Base-by-base conservation (phyloP, 768 basidiomycete genomes). In the Suillus ampliporus region DNA sequence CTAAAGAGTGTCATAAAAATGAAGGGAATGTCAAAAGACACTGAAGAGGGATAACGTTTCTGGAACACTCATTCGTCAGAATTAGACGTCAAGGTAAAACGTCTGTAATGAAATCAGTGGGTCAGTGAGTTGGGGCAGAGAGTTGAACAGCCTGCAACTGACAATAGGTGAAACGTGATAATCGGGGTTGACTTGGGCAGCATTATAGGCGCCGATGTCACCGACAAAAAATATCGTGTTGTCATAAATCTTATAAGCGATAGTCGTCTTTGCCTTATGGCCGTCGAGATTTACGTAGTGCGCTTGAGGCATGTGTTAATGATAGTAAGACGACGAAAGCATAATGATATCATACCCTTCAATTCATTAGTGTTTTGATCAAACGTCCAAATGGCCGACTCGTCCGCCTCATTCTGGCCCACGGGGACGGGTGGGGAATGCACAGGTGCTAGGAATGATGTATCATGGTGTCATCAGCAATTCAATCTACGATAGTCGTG, bases 351-450 rank as follows among this genome's bases (percentile, higher is more conserved):
- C 72, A 60, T 61, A 84, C 84, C 77, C 59, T 71, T 76, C 34
- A 85, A 67, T 66, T 83, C 72, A 38, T 76, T 70, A 8, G 79
- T 81, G 15, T 62, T 62, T 4, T 67, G 64, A 64, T 84, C 64
- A 57, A 80, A 68, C 37, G 75, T 69, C 84, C 84, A 85, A 60
- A 84, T 82, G 28, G 82, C 74, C 28, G 83, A 84, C 66, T 84
- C 81, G 51, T 73, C 76, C 31, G 70, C 52, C 13, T 52, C 17
- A 23, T 63, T 62, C 8, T 53, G 13, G 37, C 62, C 56, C 47
- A 63, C 52, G 44, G 68, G 14, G 23, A 74, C 73, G 3, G 80
- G 79, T 26, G 64, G 68, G 0, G 79, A 77, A 38, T 68, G 68
- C 44, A 74, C 64, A 21, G 72, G 68, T 6, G 79, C 81, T 82